Conservation (phyloP, 2,329 filamentous ascomycete species). For the Orbilia blumenaviensis region DNA sequence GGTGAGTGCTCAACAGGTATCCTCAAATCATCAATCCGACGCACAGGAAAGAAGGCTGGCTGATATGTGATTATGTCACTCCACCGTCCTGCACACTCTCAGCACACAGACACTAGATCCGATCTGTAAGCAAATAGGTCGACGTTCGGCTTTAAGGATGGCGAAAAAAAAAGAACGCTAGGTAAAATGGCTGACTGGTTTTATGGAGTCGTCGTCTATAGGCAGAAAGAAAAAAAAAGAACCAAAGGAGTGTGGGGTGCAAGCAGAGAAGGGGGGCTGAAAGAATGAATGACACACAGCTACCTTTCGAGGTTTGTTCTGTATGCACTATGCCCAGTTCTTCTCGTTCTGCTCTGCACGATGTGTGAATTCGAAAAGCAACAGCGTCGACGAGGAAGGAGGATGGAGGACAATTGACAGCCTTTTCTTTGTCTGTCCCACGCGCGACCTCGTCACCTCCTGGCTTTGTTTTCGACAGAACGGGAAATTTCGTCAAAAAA, state of each 20-base stretch:
- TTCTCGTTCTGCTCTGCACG: slow-evolving; percentile 10
- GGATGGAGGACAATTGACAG: neutral
- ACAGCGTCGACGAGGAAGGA: slow-evolving; percentile 24
- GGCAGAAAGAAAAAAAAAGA: neutral
- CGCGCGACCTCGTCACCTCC: slow-evolving; percentile 15
- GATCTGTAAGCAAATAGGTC: neutral
- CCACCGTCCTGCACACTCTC: neutral
- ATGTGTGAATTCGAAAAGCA: slow-evolving; percentile 8
- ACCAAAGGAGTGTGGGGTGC: slow-evolving; percentile 33
- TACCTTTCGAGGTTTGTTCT: neutral
- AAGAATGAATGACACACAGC: slow-evolving; percentile 18
- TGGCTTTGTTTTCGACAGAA: slow-evolving; percentile 17
- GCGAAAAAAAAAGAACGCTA: neutral
- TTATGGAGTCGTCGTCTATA: slow-evolving; percentile 2
- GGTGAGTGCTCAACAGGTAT: too few relatives aligned
- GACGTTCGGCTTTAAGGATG: slow-evolving; percentile 3
- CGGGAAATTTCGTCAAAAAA: slow-evolving; percentile 18
- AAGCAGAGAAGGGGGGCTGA: neutral
- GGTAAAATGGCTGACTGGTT: slow-evolving; percentile 9
- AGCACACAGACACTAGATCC: slow-evolving; percentile 5
- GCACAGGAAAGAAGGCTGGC: neutral
- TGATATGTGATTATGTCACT: slow-evolving; percentile 9
- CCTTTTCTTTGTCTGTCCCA: slow-evolving; percentile 10
- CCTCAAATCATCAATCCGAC: slow-evolving; percentile 19
- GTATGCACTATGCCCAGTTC: slow-evolving; percentile 1